phyloP scores from a whole-genome alignment of 306 rosid species.

The Begonia fuchsioides region DNA sequence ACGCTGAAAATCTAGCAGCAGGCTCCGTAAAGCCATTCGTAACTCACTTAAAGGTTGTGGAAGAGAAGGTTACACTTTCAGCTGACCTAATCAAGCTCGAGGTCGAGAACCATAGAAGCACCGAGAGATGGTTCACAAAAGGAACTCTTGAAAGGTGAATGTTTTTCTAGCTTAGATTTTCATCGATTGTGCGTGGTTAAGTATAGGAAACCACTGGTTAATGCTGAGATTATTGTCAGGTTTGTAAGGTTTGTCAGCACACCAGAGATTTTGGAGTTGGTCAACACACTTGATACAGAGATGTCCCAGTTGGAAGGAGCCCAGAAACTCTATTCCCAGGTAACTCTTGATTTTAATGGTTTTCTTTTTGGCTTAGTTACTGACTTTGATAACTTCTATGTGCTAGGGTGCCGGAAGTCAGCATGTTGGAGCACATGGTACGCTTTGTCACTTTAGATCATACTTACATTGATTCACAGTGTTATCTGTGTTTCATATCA shows the following conservation, averaged over 20 bases:
- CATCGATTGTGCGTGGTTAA: too few relatives aligned
- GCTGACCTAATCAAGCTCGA: slow-evolving; percentile 72
- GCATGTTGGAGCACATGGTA: slow-evolving; percentile 46
- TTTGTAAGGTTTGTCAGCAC: slow-evolving; percentile 74
- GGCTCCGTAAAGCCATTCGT: slow-evolving; percentile 81
- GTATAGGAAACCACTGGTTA: slow-evolving; percentile 3
- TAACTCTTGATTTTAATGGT: too few relatives aligned
- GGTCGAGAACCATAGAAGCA: slow-evolving; percentile 42
- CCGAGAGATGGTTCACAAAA: slow-evolving; percentile 77
- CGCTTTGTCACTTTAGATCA: slow-evolving; percentile 7
- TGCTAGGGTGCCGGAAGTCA: slow-evolving; percentile 60
- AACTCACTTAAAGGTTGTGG: slow-evolving; percentile 71
- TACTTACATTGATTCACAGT: too few relatives aligned
- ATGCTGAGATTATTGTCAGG: slow-evolving; percentile 24
- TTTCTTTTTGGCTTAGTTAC: slow-evolving; percentile 9
- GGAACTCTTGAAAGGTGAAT: slow-evolving; percentile 85
- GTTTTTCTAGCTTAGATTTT: background rate
- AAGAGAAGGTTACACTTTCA: slow-evolving; percentile 70
- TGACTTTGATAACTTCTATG: slow-evolving; percentile 14
- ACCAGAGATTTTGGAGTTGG: slow-evolving; percentile 73
- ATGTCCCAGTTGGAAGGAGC: slow-evolving; percentile 87
- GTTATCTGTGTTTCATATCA: too few relatives aligned
- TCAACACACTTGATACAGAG: slow-evolving; percentile 61
- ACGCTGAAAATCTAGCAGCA: slow-evolving; percentile 75
- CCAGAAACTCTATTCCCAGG: slow-evolving; percentile 63